Conservation (phyloP, 495 filamentous ascomycete species). For the Podospora pseudopauciseta region DNA sequence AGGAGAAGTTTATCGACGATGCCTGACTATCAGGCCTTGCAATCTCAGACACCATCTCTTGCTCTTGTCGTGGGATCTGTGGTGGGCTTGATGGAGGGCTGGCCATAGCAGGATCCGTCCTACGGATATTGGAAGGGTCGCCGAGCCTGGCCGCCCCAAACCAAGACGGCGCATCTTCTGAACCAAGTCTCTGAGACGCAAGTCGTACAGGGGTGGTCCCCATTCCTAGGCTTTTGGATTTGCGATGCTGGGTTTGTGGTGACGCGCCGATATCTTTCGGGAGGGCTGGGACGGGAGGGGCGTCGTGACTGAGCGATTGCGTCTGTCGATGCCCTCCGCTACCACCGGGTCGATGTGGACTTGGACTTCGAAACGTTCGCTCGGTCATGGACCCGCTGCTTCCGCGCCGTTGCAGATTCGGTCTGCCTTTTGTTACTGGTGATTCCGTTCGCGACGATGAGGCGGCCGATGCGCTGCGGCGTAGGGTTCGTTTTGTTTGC, state of each 20-base stretch:
- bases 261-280: slow-evolving; percentile 46
- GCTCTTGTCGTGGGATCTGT: slow-evolving; percentile 14
- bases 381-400: slow-evolving; percentile 83
- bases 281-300: slow-evolving; percentile 72
- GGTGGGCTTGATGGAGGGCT: slow-evolving; percentile 35
- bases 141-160: slow-evolving; percentile 41
- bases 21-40: slow-evolving; percentile 55
- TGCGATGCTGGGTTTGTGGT: slow-evolving; percentile 19
- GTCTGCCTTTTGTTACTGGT: slow-evolving; percentile 39
- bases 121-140: slow-evolving; percentile 40
- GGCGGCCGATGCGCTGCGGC: slow-evolving; percentile 65
- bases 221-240: slow-evolving; percentile 31
- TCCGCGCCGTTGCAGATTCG: slow-evolving; percentile 55
- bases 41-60: slow-evolving; percentile 17
- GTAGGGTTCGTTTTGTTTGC: slow-evolving; percentile 78
- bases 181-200: slow-evolving; percentile 43
- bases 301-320: slow-evolving; percentile 33
- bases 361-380: slow-evolving; percentile 71
- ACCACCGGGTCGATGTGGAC: slow-evolving; percentile 52
- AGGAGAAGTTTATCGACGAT: slow-evolving; percentile 80
- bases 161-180: slow-evolving; percentile 37
- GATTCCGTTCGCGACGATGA: slow-evolving; percentile 53
- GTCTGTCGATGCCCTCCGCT: slow-evolving; percentile 35
- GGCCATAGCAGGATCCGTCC: slow-evolving; percentile 42
- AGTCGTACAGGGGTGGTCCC: slow-evolving; percentile 39